phyloP scores from a whole-genome alignment of 2,329 filamentous ascomycete genomes.

The Colletotrichum ledebouriae region DNA sequence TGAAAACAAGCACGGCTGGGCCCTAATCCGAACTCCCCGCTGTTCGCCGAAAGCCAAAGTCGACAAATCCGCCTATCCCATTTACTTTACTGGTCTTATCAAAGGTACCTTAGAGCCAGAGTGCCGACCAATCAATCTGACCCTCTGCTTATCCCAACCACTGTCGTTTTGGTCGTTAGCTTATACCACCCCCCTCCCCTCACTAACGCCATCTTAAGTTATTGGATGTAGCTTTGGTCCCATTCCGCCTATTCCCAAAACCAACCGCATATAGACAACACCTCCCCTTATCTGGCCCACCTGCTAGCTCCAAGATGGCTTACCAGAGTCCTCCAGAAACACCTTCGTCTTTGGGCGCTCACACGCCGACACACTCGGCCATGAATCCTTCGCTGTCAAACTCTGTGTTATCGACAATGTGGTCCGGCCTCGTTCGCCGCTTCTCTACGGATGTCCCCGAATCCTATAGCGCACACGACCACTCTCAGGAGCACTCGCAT shows the following conservation, averaged over 20 bases:
- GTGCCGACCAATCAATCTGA: too few species aligned
- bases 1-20: too few species aligned
- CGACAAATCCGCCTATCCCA: too few species aligned
- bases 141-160: too few species aligned
- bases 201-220: too few species aligned
- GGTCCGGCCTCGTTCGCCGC: slow-evolving; percentile 76
- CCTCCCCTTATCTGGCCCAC: background rate
- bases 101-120: too few species aligned
- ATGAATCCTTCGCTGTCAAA: slow-evolving; percentile 48
- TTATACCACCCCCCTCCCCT: too few species aligned
- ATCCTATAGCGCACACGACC: slow-evolving; percentile 46
- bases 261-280: slow-evolving; percentile 6
- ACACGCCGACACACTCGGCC: slow-evolving; percentile 47
- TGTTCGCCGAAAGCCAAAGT: too few species aligned
- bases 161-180: too few species aligned
- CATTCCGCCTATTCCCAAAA: background rate
- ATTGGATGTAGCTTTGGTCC: background rate
- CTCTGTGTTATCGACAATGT: slow-evolving; percentile 56
- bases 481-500: slow-evolving; percentile 43
- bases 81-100: too few species aligned
- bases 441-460: slow-evolving; percentile 65
- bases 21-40: too few species aligned
- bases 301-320: slow-evolving; percentile 27
- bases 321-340: slow-evolving; percentile 40
- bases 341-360: slow-evolving; percentile 47